Conservation (phyloP, 441 rosid species). For the Pelargonium fulgidum region DNA sequence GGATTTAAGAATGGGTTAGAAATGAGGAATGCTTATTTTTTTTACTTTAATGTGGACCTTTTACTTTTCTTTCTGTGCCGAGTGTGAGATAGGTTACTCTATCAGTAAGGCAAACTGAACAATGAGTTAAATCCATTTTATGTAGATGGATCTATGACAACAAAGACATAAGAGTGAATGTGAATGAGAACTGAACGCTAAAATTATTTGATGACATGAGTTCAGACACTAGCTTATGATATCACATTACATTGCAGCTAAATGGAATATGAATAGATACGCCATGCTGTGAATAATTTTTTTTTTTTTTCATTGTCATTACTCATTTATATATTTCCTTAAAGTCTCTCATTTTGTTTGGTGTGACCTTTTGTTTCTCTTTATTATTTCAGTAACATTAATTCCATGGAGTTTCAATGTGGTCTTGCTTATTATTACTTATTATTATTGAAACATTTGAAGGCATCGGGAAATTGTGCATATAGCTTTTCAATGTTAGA, state of each 20-base stretch:
- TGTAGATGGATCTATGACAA: background rate
- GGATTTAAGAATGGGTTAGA: too few relatives aligned
- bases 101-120: background rate
- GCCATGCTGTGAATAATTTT: background rate
- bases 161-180: background rate
- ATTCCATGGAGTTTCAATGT: background rate
- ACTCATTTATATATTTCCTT: background rate
- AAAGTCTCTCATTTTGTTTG: background rate
- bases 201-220: background rate
- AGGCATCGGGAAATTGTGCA: background rate
- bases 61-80: background rate
- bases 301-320: background rate
- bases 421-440: background rate
- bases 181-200: background rate
- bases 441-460: background rate
- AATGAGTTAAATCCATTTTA: background rate
- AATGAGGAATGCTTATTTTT: background rate
- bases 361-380: background rate
- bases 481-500: background rate
- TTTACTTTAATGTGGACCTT: background rate
- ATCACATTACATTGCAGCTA: background rate
- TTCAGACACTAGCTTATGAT: background rate
- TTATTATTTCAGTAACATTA: background rate
- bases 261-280: background rate
- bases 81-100: background rate